Evolutionary conservation across 2,329 filamentous ascomycete genomes (phyloP), one percentile per base, ranked within the genome.

Genomic region (Pyricularia pennisetigena): DNA sequence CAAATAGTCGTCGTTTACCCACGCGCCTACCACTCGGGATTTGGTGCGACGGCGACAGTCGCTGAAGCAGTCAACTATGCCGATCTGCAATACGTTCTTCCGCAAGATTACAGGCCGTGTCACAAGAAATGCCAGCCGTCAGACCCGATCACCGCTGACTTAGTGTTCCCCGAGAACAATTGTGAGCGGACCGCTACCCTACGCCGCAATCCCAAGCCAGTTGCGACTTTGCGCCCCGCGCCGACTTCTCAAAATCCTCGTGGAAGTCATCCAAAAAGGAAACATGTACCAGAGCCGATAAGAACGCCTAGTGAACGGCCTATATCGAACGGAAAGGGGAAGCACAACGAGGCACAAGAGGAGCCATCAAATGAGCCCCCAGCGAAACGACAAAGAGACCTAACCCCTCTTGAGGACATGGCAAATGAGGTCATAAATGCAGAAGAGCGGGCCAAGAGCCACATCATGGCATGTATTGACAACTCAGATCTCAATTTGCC

Each of bases 11-110:
- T 35, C 23, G 32, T 66, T 23, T 66, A 66, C n/a, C 64, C 64
- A 35, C 29, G 64, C 64, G 30, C 64, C 64, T 66, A 66, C 26
- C 64, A 66, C 64, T 66, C 64, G 10, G 64, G 64, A 28, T 66
- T 66, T 41, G 49, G 64, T 26, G 64, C 41, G 32, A 66, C 64
- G 41, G 64, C 30, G 6, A 66, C 64, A 41, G n/a, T 66, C 32
- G 64, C 64, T 26, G 64, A 66, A 35, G 64, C 64, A 35, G 64
- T 66, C 32, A 66, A 66, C 24, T 66, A 66, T 35, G 64, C 64
- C 30, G 64, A 66, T 20, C 23, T 49, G 8, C 49, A 26, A 41
- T 66, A 41, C 32, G 28, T 26, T 16, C 29, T 41, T n/a, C 64
- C 64, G 29, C 23, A 23, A 14, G 64, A 41, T 12, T 66, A 66